Evolutionary conservation across 192 early-diverging fungal genomes (phyloP).

Genomic region (Entrophospora sp.): DNA sequence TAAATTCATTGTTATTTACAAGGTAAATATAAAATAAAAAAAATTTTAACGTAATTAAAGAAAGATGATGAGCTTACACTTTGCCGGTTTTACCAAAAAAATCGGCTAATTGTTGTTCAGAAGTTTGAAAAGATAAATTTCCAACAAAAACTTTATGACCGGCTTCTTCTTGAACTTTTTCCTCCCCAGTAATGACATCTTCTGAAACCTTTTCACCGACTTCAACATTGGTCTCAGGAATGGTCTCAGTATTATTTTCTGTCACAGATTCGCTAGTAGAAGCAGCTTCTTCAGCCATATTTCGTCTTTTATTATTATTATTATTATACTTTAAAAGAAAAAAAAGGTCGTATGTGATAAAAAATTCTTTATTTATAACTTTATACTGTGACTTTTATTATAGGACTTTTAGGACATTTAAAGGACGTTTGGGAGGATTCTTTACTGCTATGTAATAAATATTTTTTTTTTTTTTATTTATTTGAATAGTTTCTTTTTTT

Average conservation of each 20-base stretch:
- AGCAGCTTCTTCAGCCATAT: background rate
- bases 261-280: background rate
- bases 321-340: no score
- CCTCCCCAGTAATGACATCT: background rate
- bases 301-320: no score
- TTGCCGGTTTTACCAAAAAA: slow-evolving; percentile 65
- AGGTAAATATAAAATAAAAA: background rate
- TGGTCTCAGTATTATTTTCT: background rate
- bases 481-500: no score
- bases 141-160: slow-evolving; percentile 88
- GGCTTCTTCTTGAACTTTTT: slow-evolving; percentile 27
- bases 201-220: background rate
- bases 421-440: no score
- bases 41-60: background rate
- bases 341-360: no score
- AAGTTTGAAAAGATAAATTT: slow-evolving; percentile 87
- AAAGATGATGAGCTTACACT: slow-evolving; percentile 53
- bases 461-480: no score
- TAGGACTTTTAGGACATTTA: no score
- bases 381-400: no score
- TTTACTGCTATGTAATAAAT: no score
- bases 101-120: slow-evolving; percentile 65
- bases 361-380: no score
- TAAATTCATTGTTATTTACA: slow-evolving; percentile 7
- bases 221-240: background rate